Base-by-base conservation (phyloP, 805 yeast genomes). In the Kluyveromyces aestuarii region DNA sequence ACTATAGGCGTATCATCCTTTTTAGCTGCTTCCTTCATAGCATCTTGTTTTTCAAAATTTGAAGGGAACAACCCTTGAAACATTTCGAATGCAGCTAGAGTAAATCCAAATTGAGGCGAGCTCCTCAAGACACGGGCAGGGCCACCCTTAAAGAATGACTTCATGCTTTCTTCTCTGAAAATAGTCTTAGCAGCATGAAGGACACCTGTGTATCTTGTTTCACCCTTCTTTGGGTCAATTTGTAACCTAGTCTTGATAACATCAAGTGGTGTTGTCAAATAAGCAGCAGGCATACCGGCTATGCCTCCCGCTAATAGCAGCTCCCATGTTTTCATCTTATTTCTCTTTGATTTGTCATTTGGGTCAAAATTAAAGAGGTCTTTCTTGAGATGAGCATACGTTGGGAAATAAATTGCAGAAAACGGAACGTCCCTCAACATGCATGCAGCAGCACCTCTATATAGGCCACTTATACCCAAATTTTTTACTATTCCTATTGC, bases 281-380 rank as follows among this genome's bases (percentile, higher is more conserved):
- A 91, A 10, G 98, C 98, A 30, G 98, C 95, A 9, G 99, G 99
- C 73, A 95, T 88, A 63, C 98, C 99, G 13, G 99, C 98, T 54
- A 90, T 64, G 10, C 96, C 97, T 67, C 99, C 99, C 52, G 95
- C 79, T 5, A 79, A 65, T 51, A 91, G 76, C 55, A 93, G 72
- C 68, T 91, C 96, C 84, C 91, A 82, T 27, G 95, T 80, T 53
- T 80, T 80, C 51, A 90, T 77, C 52, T 76, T 74, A 42, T 72
- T 74, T 56, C 77, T 73, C 57, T 81, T 77, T 48, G 74, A 74
- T 27, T 79, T 75, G 60, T 78, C 79, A 44, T 70, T 64, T 5
- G 96, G 95, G 60, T 91, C 95, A 62, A 84, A 89, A 47, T 84
- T 78, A 68, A 90, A 90, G 53, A 87, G 61, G 58, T 81, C 80